Base-by-base conservation (phyloP, 371 early-diverging fungal species). In the Mortierella sp. region DNA sequence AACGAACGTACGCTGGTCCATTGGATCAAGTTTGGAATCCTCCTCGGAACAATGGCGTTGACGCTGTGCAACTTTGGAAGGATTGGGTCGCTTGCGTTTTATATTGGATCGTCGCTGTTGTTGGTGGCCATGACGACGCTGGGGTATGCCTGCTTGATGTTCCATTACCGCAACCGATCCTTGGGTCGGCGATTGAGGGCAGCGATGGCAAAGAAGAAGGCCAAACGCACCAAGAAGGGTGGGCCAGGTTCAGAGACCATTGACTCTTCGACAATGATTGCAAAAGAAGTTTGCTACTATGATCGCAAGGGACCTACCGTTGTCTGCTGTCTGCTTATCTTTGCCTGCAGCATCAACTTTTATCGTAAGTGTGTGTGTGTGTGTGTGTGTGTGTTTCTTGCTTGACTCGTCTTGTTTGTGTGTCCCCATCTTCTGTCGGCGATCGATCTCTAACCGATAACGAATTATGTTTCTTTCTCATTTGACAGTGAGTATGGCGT, bases 1-100 rank as follows among this genome's bases (percentile, higher is more conserved):
- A 86, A 86, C 69, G 82, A 86, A 50, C 79, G 80, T 13, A 77
- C 75, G 16, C 82, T 81, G 19, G 44, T 82, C 19, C 77, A 81
- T 10, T 81, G 82, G 86, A 86, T 86, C 70, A 78, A 77, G 57
- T 77, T 79, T 50, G 82, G 86, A 9, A 79, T 82, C 61, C 71
- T 86, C 24, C 53, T 86, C 72, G 86, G 79, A 2, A 50, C 79
- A 5, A 67, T 71, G 46, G 82, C 79, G 4, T n/a, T 79, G 69
- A 82, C 82, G 26, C 67, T 86, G 2, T 86, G 79, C 40, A 79
- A 86, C 21, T 81, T 81, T 76, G 74, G 86, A 19, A 3, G 55
- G 28, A 16, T 28, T 53, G 75, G 48, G 0, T 73, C 82, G 16
- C 46, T 85, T 28, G 77, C 74, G 24, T 86, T 81, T 37, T 61